Evolutionary conservation across 2,329 filamentous ascomycete species (phyloP).

Genomic region (Aspergillus spinulosporus): DNA sequence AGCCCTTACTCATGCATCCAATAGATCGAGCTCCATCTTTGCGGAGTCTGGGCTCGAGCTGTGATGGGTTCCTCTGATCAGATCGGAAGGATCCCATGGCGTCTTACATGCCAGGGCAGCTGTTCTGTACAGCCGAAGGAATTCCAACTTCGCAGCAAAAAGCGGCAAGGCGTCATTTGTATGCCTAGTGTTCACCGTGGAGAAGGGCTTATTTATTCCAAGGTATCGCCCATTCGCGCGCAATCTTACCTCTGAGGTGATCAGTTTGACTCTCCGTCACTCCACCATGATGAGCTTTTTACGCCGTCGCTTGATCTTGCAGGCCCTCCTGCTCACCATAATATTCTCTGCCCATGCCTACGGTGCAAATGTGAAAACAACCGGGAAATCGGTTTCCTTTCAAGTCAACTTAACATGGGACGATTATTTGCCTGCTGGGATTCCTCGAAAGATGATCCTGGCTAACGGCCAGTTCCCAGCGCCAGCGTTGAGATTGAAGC

Average conservation of each 20-base stretch:
- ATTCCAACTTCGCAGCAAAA: background rate
- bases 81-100: background rate
- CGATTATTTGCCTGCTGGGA: constrained; percentile 29
- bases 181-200: background rate
- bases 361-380: constrained; percentile 3
- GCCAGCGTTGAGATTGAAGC: constrained; percentile 26
- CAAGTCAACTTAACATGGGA: constrained; percentile 36
- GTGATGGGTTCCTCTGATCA: background rate
- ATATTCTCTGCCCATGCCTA: constrained; percentile 12
- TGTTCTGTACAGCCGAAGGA: background rate
- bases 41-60: background rate
- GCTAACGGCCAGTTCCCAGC: constrained; percentile 33
- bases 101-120: background rate
- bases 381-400: constrained; percentile 26
- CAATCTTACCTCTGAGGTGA: background rate
- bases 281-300: constrained; percentile 10
- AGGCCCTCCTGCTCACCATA: constrained; percentile 15
- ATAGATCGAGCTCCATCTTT: background rate
- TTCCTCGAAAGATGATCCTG: constrained; percentile 29
- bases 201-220: background rate
- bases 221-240: background rate
- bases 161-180: background rate
- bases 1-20: background rate
- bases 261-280: background rate
- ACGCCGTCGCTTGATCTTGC: constrained; percentile 8